Conservation (phyloP, 73 alveolate species). For the Tetrahymena malaccensis region DNA sequence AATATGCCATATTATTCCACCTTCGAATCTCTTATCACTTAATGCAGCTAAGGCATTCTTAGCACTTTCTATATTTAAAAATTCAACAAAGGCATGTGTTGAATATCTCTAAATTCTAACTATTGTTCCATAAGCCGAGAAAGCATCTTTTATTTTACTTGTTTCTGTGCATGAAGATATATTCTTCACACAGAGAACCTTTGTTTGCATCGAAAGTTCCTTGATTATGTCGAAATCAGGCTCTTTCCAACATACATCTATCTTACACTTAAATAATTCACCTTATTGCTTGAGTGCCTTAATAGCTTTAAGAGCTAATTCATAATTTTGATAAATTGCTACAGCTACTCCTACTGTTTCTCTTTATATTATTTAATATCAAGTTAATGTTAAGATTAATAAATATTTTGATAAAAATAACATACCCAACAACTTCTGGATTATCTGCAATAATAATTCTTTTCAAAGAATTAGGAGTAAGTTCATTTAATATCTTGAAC, state of each 20-base stretch:
- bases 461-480: not conserved
- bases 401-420: not conserved
- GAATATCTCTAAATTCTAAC: not conserved
- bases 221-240: not conserved
- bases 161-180: not conserved
- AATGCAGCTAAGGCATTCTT: not conserved
- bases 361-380: not conserved
- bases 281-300: not conserved
- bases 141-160: not conserved
- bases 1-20: not conserved
- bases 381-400: not conserved
- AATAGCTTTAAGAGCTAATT: not conserved
- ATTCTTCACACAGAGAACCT: not conserved
- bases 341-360: not conserved
- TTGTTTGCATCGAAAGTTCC: not conserved
- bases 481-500: not conserved
- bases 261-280: not conserved
- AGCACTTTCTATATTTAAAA: not conserved
- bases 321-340: not conserved
- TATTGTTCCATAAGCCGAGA: not conserved
- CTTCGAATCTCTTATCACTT: not conserved
- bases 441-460: not conserved
- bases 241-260: not conserved
- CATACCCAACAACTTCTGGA: not conserved
- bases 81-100: not conserved